phyloP scores from a whole-genome alignment of 1,139 yeast species.

The Protomyces inundatus region DNA sequence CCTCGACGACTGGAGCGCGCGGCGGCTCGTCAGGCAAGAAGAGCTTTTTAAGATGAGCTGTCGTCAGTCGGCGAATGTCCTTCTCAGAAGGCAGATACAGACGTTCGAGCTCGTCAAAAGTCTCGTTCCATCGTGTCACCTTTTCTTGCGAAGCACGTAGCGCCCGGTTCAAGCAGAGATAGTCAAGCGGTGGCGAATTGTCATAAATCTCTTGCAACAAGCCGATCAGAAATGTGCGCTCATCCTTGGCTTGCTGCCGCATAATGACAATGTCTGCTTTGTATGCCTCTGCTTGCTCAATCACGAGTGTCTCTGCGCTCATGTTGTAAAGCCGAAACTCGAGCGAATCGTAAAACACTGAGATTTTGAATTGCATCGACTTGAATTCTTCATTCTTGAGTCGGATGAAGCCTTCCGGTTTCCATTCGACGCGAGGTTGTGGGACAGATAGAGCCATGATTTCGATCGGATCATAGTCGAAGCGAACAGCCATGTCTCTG shows the following conservation, averaged over 20 bases:
- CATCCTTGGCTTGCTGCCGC: slow-evolving; percentile 51
- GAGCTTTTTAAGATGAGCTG: slow-evolving; percentile 74
- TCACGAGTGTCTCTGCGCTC: slow-evolving; percentile 64
- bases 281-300: slow-evolving; percentile 66
- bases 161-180: slow-evolving; percentile 63
- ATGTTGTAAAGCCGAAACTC: slow-evolving; percentile 65
- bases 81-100: slow-evolving; percentile 82
- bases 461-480: slow-evolving; percentile 72
- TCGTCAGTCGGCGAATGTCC: slow-evolving; percentile 86
- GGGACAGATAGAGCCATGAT: slow-evolving; percentile 77
- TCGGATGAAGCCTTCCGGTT: slow-evolving; percentile 63
- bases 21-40: slow-evolving; percentile 39
- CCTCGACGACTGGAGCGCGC: neutral
- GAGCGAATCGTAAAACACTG: slow-evolving; percentile 68
- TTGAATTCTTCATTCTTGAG: slow-evolving; percentile 62
- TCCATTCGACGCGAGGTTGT: slow-evolving; percentile 63
- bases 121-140: slow-evolving; percentile 83
- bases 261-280: slow-evolving; percentile 54
- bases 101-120: slow-evolving; percentile 75
- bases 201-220: slow-evolving; percentile 53
- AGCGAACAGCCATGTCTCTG: slow-evolving; percentile 69
- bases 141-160: slow-evolving; percentile 69
- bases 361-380: slow-evolving; percentile 51
- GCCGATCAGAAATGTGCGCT: slow-evolving; percentile 46
- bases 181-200: slow-evolving; percentile 57